Evolutionary conservation across 306 rosid species (phyloP), one percentile per base, ranked within the genome.

Genomic region (Calophaca sinica): DNA sequence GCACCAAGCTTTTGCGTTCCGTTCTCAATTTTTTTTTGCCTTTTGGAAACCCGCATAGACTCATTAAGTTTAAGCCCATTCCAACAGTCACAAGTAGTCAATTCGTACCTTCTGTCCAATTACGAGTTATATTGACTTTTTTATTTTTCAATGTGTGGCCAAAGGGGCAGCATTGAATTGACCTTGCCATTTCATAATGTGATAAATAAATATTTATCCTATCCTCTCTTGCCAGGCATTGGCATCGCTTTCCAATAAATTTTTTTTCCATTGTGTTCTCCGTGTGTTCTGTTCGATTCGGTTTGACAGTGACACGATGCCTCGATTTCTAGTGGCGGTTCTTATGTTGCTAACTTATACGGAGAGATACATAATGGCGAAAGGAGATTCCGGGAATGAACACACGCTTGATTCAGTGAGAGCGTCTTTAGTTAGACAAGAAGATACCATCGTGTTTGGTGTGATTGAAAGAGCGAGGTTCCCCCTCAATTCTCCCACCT

Each of bases 381-480:
- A 74, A 41, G 78, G 77, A 5, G 76, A 36, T 3, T 52, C 77
- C 32, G 83, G 65, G 15, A 75, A 82, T 44, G 67, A 49, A 2
- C 80, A 85, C 82, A 86, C 92, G 7, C 81, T 94, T 0, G 89
- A 83, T 4, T 78, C 87, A 0, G 77, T 94, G 44, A 87, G 99
- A 74, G 87, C 86, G 12, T 81, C 84, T 46, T 65, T 94, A 86
- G 48, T 82, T 35, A 85, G 87, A 67, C 96, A 90, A 86, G 99
- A 94, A 77, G 97, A 94, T 61, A 85, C 89, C 3, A 92, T 94
- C 9, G 7, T 94, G 15, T 92, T 77, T 73, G 74, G 84, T 76
- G 77, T 94, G 65, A 85, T 94, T 7, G 90, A 94, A 62, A 84
- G 99, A 78, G 93, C 96, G 1, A 86, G 68, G 62, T 90, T 87